Conservation (phyloP, 2,329 filamentous ascomycete species). For the Dissoconium aciculare region DNA sequence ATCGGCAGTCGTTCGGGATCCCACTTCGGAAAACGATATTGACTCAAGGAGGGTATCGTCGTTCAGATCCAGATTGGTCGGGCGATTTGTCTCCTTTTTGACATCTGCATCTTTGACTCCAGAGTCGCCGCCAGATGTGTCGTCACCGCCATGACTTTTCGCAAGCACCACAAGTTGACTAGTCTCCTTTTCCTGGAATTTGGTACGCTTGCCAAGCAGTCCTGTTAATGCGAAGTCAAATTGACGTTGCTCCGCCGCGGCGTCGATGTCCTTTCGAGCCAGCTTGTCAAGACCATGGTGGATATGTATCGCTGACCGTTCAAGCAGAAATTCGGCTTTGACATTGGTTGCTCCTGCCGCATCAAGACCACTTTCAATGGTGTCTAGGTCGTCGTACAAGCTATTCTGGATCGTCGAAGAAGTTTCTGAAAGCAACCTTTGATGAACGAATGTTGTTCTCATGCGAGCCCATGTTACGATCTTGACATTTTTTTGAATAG, state of each 20-base stretch:
- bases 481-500: slow-evolving; percentile 31
- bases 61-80: slow-evolving; percentile 58
- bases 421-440: slow-evolving; percentile 49
- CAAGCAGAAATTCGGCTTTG: slow-evolving; percentile 61
- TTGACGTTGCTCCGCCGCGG: slow-evolving; percentile 50
- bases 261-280: slow-evolving; percentile 54
- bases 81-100: slow-evolving; percentile 7
- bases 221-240: slow-evolving; percentile 77
- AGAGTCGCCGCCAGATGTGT: slow-evolving; percentile 2
- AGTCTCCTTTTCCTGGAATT: slow-evolving; percentile 61
- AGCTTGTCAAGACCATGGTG: slow-evolving; percentile 68
- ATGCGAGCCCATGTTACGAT: slow-evolving; percentile 48
- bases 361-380: slow-evolving; percentile 34
- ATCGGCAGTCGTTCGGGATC: slow-evolving; percentile 20
- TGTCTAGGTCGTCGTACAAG: slow-evolving; percentile 46
- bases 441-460: slow-evolving; percentile 58
- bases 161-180: slow-evolving; percentile 88
- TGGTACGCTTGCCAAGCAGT: slow-evolving; percentile 69
- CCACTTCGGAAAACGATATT: slow-evolving; percentile 56
- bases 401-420: slow-evolving; percentile 43
- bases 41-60: slow-evolving; percentile 85
- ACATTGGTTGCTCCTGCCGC: slow-evolving; percentile 3
- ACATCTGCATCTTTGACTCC: slow-evolving; percentile 4
- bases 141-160: slow-evolving; percentile 44
- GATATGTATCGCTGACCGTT: slow-evolving; percentile 69